Evolutionary conservation across 805 yeast species (phyloP).

Genomic region (Candida anglica): DNA sequence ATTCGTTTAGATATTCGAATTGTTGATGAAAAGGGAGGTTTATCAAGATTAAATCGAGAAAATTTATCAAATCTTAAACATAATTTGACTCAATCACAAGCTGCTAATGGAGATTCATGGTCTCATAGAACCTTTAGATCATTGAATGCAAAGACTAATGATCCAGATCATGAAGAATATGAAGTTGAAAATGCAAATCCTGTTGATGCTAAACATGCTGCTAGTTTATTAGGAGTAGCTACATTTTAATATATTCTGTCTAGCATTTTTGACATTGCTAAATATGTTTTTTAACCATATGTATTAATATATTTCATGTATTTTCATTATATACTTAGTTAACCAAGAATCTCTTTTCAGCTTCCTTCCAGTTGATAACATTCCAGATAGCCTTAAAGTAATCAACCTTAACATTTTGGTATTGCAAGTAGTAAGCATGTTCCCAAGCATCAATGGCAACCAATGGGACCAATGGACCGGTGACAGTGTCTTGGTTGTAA

Average conservation of each 20-base stretch:
- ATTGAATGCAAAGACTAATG: constrained; percentile 14
- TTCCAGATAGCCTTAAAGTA: constrained; percentile 94
- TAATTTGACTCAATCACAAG: constrained; percentile 40
- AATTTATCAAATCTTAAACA: constrained; percentile 44
- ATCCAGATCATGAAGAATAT: constrained; percentile 20
- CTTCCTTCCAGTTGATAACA: constrained; percentile 91
- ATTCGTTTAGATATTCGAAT: constrained; percentile 68
- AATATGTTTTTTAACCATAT: not conserved
- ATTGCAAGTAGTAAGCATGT: constrained; percentile 92
- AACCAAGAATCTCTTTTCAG: constrained; percentile 57
- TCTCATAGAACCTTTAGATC: constrained; percentile 38
- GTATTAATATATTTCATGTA: not conserved
- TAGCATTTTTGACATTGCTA: too few relatives aligned
- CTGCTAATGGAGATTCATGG: constrained; percentile 41
- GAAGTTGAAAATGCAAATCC: constrained; percentile 9
- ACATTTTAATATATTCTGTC: constrained; percentile 49
- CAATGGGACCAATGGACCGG: constrained; percentile 65
- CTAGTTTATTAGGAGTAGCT: constrained; percentile 71
- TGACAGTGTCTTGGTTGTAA: constrained; percentile 82
- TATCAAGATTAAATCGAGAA: constrained; percentile 79
- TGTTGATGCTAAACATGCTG: constrained; percentile 83
- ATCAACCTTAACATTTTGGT: constrained; percentile 86
- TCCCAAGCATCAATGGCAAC: constrained; percentile 96
- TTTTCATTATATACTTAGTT: constrained; percentile 3
- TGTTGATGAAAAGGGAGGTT: constrained; percentile 75